Base-by-base conservation (phyloP, 2,329 filamentous ascomycete species). In the Talaromyces amestolkiae region DNA sequence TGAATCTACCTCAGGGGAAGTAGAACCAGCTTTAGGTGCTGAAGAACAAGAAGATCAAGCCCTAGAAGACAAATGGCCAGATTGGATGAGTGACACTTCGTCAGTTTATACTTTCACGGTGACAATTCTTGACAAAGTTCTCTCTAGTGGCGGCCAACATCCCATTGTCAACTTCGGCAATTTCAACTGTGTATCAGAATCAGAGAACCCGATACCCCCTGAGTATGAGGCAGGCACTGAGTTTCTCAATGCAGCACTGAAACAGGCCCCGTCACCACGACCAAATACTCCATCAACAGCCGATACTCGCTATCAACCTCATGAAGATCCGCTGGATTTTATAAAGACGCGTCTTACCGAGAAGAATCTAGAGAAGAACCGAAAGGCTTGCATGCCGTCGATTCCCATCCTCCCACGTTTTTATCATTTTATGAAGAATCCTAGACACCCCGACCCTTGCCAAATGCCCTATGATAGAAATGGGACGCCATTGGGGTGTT, bases 371-470 rank as follows among this genome's bases (percentile, higher is more conserved):
- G 27, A 58, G 9, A 33, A 24, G 6, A 24, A 39, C 31, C 3
- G 31, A 1, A 11, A 41, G 37, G 13, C 19, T 13, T 17, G 15
- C 11, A 27, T 9, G 15, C 19, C 13, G 22, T 24, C 11, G 7
- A 27, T 35, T 41, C 4, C 35, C 8, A 4, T 58, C 6, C 35
- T 22, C 17, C 13, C 35, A 17, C 17, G 35, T 24, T 58, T 58
- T n/a, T 56, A 65, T 17, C 43, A n/a, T 8, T 65, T 45, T 7
- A 35, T 37, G 37, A 27, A 51, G 43, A 33, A 65, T 49, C 56
- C 58, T 9, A 22, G 15, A 6, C 63, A 65, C 47, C 45, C 3
- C n/a, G 45, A 33, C 9, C 35, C 47, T 39, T 49, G 24, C n/a
- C 17, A 39, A 17, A 27, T 39, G 22, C 2, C 5, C 9, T 22